Evolutionary conservation across 2,329 filamentous ascomycete genomes (phyloP).

Genomic region (Rutstroemia sp.): DNA sequence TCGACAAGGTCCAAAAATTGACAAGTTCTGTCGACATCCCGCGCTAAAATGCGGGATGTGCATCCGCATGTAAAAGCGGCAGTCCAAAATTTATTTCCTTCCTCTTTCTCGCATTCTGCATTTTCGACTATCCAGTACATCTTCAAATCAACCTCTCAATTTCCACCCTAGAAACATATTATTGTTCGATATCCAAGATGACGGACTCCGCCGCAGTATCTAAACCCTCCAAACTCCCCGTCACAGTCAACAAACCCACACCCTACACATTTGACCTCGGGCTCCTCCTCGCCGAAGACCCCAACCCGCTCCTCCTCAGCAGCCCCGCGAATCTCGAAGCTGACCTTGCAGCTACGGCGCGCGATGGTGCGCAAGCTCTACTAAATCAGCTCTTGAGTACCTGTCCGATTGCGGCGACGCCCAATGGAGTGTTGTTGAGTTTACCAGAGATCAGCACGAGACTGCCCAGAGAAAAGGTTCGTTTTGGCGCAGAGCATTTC

Average conservation of each 20-base stretch:
- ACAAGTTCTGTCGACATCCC: conserved; percentile 2
- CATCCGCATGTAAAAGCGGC: conserved; percentile 8
- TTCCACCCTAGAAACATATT: conserved; percentile 5
- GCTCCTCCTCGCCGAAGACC: conserved; percentile 76
- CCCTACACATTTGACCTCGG: conserved; percentile 91
- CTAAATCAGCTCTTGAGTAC: conserved; percentile 92
- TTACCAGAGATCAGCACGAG: conserved; percentile 64
- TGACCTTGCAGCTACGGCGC: conserved; percentile 65
- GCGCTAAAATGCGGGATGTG: conserved; percentile 12
- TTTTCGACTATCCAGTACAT: neutral
- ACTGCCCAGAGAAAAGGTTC: conserved; percentile 76
- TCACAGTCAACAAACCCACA: conserved; percentile 71
- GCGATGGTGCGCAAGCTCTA: conserved; percentile 84
- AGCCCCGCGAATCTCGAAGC: conserved; percentile 48
- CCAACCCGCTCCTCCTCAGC: conserved; percentile 66
- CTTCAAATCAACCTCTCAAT: conserved; percentile 1
- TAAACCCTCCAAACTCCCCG: conserved; percentile 39
- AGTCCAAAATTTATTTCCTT: conserved; percentile 11
- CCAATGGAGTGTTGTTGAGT: conserved; percentile 65
- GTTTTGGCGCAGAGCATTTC: neutral
- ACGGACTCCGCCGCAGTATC: conserved; percentile 1
- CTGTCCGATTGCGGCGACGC: conserved; percentile 66
- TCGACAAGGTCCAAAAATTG: conserved; percentile 5
- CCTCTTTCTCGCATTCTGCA: too few species aligned
- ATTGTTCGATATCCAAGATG: neutral